A percentile compares a stretch with the other conserved stretches of the same genome.
phyloP scores from a whole-genome alignment of 805 yeast species.

The Debaryomyces hansenii region DNA sequence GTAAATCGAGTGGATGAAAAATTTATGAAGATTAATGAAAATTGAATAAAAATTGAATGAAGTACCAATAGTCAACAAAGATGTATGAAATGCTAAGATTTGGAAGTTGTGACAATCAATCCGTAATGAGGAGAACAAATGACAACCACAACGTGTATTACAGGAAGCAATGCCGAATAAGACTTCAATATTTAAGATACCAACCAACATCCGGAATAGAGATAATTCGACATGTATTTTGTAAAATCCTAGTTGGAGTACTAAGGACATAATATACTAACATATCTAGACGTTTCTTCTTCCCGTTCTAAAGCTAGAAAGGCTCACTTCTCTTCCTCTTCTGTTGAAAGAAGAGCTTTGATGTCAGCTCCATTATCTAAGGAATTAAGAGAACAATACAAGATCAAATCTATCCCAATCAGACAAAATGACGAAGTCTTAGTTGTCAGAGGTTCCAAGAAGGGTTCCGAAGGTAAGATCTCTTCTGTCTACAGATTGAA shows the following conservation, averaged over 20 bases:
- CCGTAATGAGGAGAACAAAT: too few relatives aligned
- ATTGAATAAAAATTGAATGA: too few relatives aligned
- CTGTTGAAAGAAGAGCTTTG: constrained; percentile 89
- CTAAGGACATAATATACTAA: constrained; percentile 26
- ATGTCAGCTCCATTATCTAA: constrained; percentile 98
- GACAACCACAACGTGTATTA: too few relatives aligned
- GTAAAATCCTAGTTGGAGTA: background rate
- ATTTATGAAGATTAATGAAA: background rate
- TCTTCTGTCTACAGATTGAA: constrained; percentile 98
- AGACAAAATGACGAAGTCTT: constrained; percentile 96
- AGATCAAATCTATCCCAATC: constrained; percentile 92
- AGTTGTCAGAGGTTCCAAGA: constrained; percentile 98
- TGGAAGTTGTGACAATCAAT: too few relatives aligned
- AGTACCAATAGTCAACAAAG: too few relatives aligned
- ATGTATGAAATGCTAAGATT: too few relatives aligned
- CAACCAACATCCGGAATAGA: too few relatives aligned
- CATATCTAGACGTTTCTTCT: constrained; percentile 86
- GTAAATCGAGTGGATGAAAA: background rate
- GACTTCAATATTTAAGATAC: too few relatives aligned
- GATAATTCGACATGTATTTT: background rate
- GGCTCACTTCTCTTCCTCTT: constrained; percentile 98
- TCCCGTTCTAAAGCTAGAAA: constrained; percentile 99
- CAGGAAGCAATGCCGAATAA: too few relatives aligned
- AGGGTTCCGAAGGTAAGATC: constrained; percentile 99
- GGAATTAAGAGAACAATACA: constrained; percentile 97